Evolutionary conservation across 371 early-diverging fungal species (phyloP), one percentile per base, ranked within the genome.

Genomic region (Syncephalastrum contaminatum): DNA sequence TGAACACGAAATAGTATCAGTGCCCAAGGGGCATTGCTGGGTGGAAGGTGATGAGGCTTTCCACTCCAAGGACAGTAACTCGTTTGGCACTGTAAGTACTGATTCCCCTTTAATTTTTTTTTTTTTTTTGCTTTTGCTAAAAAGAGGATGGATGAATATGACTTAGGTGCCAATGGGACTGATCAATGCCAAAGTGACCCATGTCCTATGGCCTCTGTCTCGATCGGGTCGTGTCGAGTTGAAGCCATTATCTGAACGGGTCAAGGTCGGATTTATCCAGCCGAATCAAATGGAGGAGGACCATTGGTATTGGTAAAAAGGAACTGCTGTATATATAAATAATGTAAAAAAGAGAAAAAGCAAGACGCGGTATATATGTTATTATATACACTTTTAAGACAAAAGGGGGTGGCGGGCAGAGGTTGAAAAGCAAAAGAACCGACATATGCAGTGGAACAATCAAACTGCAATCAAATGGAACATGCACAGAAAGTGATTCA

Each of bases 11-110:
- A 56, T 69, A 53, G 81, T 93, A 1, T 66, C 77, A 52, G 75
- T 96, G 8, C 96, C 96, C 22, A 75, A 72, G 65, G 96, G 96
- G 2, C 90, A 93, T 66, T 90, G 90, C 63, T 96, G 96, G 96
- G 81, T 95, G 45, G 96, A 96, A 73, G 89, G 91, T 19, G 96
- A 96, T 63, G 95, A 94, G 64, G 77, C 83, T 36, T 90, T 88
- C 63, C 89, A 89, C 66, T 92, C 92, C 53, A 79, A 75, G 54
- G 96, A 96, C 59, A 91, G 92, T 63, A 93, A 92, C 67, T 60
- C 77, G 4, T 94, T 89, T 75, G 96, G 96, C 52, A 90, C 94
- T 1, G 87, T 87, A 81, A 81, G 66, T 43, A 45, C 3, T 19
- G 36, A n/a, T 36, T 46, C 12, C 18, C 36, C 36, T 30, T 30